Conservation (phyloP, 306 rosid species). For the Sicyos baderoa region DNA sequence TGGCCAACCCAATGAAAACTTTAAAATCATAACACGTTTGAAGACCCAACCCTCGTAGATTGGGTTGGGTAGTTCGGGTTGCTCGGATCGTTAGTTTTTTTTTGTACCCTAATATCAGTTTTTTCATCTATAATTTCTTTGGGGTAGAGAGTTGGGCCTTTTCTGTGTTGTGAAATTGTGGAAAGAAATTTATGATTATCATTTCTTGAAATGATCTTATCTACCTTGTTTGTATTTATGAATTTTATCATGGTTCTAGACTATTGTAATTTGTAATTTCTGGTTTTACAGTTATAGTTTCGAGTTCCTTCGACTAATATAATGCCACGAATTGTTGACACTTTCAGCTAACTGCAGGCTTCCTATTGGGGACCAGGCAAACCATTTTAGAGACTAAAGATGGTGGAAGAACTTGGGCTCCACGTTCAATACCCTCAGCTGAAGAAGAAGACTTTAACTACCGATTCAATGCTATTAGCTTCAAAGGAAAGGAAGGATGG, state of each 20-base stretch:
- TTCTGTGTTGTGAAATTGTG: background rate
- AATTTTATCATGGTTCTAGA: too few relatives aligned
- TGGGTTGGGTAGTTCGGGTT: too few relatives aligned
- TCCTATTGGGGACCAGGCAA: conserved; percentile 81
- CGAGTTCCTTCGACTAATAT: background rate
- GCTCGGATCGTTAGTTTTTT: too few relatives aligned
- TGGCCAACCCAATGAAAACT: too few relatives aligned
- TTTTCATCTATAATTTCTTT: background rate
- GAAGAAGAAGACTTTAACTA: conserved; percentile 96
- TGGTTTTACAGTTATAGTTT: background rate
- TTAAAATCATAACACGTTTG: too few relatives aligned
- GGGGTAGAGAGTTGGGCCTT: background rate
- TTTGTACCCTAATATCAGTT: too few relatives aligned
- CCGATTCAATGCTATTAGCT: conserved; percentile 83
- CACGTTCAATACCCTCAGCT: conserved; percentile 85
- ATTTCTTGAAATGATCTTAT: background rate
- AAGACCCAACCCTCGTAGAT: too few relatives aligned
- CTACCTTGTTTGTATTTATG: background rate
- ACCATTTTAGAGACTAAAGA: conserved; percentile 88
- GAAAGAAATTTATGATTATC: background rate
- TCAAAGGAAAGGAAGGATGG: conserved; percentile 93
- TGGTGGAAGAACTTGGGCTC: conserved; percentile 80
- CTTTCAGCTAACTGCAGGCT: conserved; percentile 40
- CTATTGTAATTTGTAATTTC: background rate
- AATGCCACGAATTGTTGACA: conserved; percentile 8